Conservation (phyloP, 148 eudicot genomes). For the Fallopia convolvulus region DNA sequence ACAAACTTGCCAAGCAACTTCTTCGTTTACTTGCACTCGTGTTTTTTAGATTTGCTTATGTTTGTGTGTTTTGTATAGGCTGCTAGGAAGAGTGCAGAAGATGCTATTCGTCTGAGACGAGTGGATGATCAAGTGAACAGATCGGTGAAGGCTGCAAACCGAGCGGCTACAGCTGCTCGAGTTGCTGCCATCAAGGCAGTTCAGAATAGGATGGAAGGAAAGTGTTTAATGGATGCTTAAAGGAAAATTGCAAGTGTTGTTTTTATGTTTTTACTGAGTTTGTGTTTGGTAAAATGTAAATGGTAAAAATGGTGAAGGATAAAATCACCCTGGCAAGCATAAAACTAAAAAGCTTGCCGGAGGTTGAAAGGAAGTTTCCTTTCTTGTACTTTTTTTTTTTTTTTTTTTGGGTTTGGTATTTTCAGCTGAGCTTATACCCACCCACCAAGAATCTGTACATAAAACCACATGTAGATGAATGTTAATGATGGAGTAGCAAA, state of each 20-base stretch:
- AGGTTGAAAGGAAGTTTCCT: conserved; percentile 33
- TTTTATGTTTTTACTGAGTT: not conserved
- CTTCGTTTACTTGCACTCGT: not conserved
- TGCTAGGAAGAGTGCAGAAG: conserved; percentile 71
- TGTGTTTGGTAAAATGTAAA: conserved; percentile 13
- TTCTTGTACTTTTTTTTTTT: conserved; percentile 8
- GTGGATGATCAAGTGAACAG: conserved; percentile 84
- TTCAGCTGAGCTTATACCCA: conserved; percentile 4
- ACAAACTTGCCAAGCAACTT: not conserved
- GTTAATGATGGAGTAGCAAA: conserved; percentile 11
- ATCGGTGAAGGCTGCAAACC: conserved; percentile 73
- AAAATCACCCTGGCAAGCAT: conserved; percentile 45
- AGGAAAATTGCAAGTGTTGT: not conserved
- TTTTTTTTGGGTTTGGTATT: conserved; percentile 14
- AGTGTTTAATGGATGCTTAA: conserved; percentile 38
- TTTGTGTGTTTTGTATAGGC: conserved; percentile 42
- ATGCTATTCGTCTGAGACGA: conserved; percentile 46
- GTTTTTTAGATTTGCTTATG: not conserved
- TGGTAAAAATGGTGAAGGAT: not conserved
- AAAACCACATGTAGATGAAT: conserved; percentile 39
- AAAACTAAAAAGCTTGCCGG: conserved; percentile 29
- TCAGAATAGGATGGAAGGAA: conserved; percentile 62
- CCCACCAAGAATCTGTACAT: conserved; percentile 41
- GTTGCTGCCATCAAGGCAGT: conserved; percentile 96
- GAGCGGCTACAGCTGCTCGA: conserved; percentile 93